Percentiles rank a stretch among this genome's conserved stretches.
phyloP scores from a whole-genome alignment of 2,329 filamentous ascomycete species.

The Ustilaginoidea virens region DNA sequence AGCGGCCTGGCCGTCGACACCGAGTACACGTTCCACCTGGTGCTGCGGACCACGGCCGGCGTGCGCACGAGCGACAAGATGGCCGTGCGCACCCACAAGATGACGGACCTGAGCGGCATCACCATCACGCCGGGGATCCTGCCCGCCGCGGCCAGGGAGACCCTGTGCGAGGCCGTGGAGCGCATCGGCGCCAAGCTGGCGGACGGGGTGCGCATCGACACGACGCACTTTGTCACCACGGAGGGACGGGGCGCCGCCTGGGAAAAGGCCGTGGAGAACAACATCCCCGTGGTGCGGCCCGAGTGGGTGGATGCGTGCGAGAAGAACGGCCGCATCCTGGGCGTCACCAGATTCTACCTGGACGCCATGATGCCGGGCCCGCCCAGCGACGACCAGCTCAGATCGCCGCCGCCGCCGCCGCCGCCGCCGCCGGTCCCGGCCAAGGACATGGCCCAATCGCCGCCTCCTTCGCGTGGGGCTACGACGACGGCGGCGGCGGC shows the following conservation, averaged over 20 bases:
- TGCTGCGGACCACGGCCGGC: constrained; percentile 80
- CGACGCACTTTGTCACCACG: constrained; percentile 94
- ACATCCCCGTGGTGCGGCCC: constrained; percentile 89
- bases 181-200: constrained; percentile 86
- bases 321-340: constrained; percentile 77
- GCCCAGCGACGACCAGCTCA: constrained; percentile 17
- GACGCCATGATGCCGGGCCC: constrained; percentile 50
- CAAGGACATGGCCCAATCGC: constrained; percentile 10
- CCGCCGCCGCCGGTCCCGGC: constrained; percentile 15
- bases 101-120: constrained; percentile 92
- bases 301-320: constrained; percentile 98
- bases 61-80: constrained; percentile 75
- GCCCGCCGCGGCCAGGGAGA: constrained; percentile 56
- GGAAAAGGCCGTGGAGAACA: constrained; percentile 96
- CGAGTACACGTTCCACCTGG: constrained; percentile 87
- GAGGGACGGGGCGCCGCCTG: constrained; percentile 79
- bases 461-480: constrained; percentile 14
- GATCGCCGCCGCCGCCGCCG: constrained; percentile 14
- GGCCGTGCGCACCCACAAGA: constrained; percentile 84
- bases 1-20: constrained; percentile 91
- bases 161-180: constrained; percentile 59
- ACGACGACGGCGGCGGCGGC: constrained; percentile 8
- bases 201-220: constrained; percentile 86
- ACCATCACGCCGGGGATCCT: constrained; percentile 86
- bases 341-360: constrained; percentile 90